Conservation (phyloP, 2,329 filamentous ascomycete species). For the Diaporthe longicolla region DNA sequence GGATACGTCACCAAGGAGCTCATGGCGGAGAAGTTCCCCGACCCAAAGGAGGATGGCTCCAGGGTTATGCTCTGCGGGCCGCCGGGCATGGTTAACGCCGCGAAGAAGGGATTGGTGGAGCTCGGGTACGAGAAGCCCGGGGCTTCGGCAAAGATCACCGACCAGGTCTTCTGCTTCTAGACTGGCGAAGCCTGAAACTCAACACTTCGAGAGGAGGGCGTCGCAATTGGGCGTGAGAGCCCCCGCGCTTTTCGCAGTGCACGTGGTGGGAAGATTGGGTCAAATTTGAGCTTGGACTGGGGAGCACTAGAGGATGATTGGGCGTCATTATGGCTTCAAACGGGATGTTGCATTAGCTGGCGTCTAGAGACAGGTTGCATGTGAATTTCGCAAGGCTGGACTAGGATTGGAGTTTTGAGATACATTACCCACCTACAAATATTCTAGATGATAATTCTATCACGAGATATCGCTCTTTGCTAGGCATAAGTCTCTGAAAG, state of each 20-base stretch:
- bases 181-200: neutral
- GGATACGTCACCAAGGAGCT: slow-evolving; percentile 67
- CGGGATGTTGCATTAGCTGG: slow-evolving; percentile 18
- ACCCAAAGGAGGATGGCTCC: slow-evolving; percentile 56
- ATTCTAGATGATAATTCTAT: neutral
- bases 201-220: neutral
- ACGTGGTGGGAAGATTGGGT: neutral
- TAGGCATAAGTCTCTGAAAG: no score
- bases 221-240: neutral
- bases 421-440: neutral
- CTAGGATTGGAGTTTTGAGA: slow-evolving; percentile 8
- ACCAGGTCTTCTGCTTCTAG: slow-evolving; percentile 70
- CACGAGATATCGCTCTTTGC: no score
- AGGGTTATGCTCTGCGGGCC: slow-evolving; percentile 74
- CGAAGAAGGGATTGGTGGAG: slow-evolving; percentile 63
- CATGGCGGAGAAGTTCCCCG: slow-evolving; percentile 64
- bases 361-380: slow-evolving; percentile 2
- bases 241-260: neutral
- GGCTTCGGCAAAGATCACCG: slow-evolving; percentile 64
- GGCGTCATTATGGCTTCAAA: neutral
- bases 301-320: neutral
- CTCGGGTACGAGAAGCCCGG: slow-evolving; percentile 67
- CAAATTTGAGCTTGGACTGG: neutral
- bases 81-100: slow-evolving; percentile 70
- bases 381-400: neutral